These are phyloP conservation scores for Dissoconium aciculare DNA, from an alignment of 2,329 filamentous ascomycete species.

Conservation along the genomic window DNA sequence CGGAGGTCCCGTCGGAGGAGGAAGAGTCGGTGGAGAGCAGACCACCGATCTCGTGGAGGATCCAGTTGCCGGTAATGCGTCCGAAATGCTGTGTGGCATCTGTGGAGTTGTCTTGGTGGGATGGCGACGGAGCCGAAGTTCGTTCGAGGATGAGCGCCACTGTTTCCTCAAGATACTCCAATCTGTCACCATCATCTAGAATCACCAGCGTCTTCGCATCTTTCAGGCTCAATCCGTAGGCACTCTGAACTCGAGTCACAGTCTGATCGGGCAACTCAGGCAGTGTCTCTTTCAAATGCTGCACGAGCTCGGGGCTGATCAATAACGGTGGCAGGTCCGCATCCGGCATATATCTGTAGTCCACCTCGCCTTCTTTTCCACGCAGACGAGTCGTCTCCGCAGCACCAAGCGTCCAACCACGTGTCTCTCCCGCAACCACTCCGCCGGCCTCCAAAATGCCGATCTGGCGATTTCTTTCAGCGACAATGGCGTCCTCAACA, in stretches of 20 bases:
- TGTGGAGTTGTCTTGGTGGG: constrained; percentile 10
- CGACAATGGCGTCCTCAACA: constrained; percentile 84
- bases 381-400: constrained; percentile 68
- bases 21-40: constrained; percentile 25
- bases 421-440: constrained; percentile 66
- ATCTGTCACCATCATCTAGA: constrained; percentile 60
- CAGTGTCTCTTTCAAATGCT: constrained; percentile 46
- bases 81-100: constrained; percentile 24
- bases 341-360: constrained; percentile 98
- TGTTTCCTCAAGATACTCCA: constrained; percentile 68
- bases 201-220: constrained; percentile 69
- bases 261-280: constrained; percentile 55
- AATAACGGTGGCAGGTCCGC: constrained; percentile 72
- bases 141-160: constrained; percentile 34
- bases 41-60: constrained; percentile 38
- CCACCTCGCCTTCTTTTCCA: constrained; percentile 91
- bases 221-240: constrained; percentile 59
- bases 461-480: constrained; percentile 83
- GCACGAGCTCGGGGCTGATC: constrained; percentile 55
- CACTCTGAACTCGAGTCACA: constrained; percentile 38
- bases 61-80: constrained; percentile 45
- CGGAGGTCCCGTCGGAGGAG: no score
- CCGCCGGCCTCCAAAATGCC: constrained; percentile 60
- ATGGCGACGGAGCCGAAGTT: constrained; percentile 6
- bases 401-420: constrained; percentile 78